Percentiles rank a stretch among this genome's conserved stretches.
Evolutionary conservation across 164 flowering plant species (phyloP).

Genomic region (Piper betle): DNA sequence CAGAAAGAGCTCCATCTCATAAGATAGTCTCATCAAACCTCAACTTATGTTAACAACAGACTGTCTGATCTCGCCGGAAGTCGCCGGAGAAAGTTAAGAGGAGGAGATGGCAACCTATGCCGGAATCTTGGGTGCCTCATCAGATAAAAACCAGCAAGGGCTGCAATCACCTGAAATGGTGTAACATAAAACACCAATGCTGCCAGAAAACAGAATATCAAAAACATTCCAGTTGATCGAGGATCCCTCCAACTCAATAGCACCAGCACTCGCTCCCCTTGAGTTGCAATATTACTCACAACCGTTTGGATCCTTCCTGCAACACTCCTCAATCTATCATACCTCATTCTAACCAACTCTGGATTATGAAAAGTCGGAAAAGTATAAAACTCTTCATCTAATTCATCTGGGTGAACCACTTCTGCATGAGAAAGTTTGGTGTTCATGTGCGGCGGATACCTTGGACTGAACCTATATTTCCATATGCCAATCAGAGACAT

Average conservation of each 20-base stretch:
- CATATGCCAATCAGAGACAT: slow-evolving; percentile 25
- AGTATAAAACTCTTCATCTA: slow-evolving; percentile 56
- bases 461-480: slow-evolving; percentile 25
- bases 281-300: slow-evolving; percentile 41
- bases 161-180: slow-evolving; percentile 14
- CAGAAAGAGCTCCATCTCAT: too few relatives aligned
- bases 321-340: slow-evolving; percentile 37
- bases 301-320: slow-evolving; percentile 38
- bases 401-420: slow-evolving; percentile 20
- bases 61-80: slow-evolving; percentile 47
- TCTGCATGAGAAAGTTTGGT: slow-evolving; percentile 34
- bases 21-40: too few relatives aligned
- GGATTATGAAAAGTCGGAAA: slow-evolving; percentile 27
- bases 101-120: slow-evolving; percentile 23
- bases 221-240: slow-evolving; percentile 37
- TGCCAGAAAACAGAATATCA: slow-evolving; percentile 28
- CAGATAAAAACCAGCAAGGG: slow-evolving; percentile 15
- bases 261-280: slow-evolving; percentile 39
- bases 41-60: slow-evolving; percentile 17
- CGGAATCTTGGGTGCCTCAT: slow-evolving; percentile 58
- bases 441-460: slow-evolving; percentile 48
- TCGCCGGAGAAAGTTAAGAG: slow-evolving; percentile 39
- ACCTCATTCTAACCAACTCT: slow-evolving; percentile 28
- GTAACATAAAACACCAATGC: slow-evolving; percentile 19
- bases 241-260: slow-evolving; percentile 57